Evolutionary conservation across 2,329 filamentous ascomycete species (phyloP), one percentile per base, ranked within the genome.

Genomic region (Cercospora nicotianae): DNA sequence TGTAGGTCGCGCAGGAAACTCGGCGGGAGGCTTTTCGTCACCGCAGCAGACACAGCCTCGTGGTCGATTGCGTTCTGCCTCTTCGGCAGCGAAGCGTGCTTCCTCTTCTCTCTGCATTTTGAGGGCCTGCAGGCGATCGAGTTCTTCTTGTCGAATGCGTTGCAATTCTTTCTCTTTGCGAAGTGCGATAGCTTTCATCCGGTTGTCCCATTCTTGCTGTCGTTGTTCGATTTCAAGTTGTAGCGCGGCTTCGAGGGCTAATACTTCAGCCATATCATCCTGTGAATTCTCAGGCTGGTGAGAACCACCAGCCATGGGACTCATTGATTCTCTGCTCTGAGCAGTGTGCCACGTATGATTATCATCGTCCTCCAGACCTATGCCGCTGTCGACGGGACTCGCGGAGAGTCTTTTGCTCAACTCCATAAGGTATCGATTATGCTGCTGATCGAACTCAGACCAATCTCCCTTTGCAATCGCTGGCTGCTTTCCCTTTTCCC

Each of bases 11-110:
- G 69, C 66, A 2, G 77, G 75, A 60, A 81, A 82, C 12, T 72
- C 74, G n/a, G 72, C 67, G 0, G 75, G 62, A 1, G 75, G 68
- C 10, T 76, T 76, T 1, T 67, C 64, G 9, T 81, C 77, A 18
- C 75, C 75, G 71, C 80, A 81, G 26, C 80, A 72, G 16, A 76
- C 67, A 67, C 80, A 82, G 16, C 77, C 77, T 23, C 67, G 70
- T 16, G 30, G 63, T 6, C 65, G 63, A 16, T 66, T 68, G 31
- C 67, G 64, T 59, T 71, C 69, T 48, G 62, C 62, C 36, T 64
- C 53, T 58, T 58, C 62, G 12, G 66, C 72, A 7, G 64, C 67
- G 28, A 68, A 23, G 20, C 70, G 65, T 10, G 63, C 65, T 60
- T 68, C 68, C 66, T 70, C 68, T 28, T 66, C 48, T 51, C 60